Evolutionary conservation across 305 asterid genomes (phyloP).

Genomic region (Fraxinus latifolia): DNA sequence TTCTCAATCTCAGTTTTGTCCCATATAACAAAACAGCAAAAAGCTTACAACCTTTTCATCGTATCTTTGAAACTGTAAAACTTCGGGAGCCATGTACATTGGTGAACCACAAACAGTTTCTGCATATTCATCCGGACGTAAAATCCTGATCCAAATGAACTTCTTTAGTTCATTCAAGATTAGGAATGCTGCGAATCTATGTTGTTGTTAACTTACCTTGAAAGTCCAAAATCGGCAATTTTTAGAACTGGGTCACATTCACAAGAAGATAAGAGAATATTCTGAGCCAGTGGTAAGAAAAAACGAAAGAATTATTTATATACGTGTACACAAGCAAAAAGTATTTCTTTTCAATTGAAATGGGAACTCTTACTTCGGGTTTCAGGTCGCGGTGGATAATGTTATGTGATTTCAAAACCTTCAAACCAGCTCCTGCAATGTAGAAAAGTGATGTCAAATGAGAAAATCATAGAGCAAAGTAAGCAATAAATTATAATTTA

Average conservation of each 20-base stretch:
- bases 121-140: conserved; percentile 38
- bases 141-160: conserved; percentile 33
- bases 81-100: conserved; percentile 60
- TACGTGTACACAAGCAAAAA: background rate
- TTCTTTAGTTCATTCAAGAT: background rate
- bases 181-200: background rate
- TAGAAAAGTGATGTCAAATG: background rate
- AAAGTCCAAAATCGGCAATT: conserved; percentile 60
- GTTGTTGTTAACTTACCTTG: conserved; percentile 34
- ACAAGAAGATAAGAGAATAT: conserved; percentile 41
- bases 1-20: background rate
- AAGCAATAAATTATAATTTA: conserved; percentile 8
- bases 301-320: background rate
- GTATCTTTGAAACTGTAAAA: conserved; percentile 49
- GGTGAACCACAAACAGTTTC: conserved; percentile 52
- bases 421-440: conserved; percentile 40
- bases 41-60: conserved; percentile 37
- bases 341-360: background rate
- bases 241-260: conserved; percentile 41
- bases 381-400: conserved; percentile 53
- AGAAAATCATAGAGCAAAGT: background rate
- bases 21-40: background rate
- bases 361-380: conserved; percentile 41
- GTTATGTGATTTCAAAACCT: conserved; percentile 35
- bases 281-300: conserved; percentile 27